phyloP scores from a whole-genome alignment of 257 asterid genomes.

The Capsicum pubescens region DNA sequence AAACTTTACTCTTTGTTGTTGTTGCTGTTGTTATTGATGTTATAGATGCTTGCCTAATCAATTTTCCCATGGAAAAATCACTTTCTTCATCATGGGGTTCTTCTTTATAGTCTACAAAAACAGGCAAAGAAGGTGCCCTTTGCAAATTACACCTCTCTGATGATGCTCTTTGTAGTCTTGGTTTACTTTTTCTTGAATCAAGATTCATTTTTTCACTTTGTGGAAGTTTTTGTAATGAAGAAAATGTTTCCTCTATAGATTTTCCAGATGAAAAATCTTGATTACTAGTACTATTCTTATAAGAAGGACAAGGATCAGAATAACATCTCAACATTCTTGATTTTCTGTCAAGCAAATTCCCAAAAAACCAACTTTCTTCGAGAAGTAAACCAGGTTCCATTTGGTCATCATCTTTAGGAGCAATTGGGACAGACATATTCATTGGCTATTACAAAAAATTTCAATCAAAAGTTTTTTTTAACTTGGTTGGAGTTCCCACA shows the following conservation, averaged over 20 bases:
- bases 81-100: constrained; percentile 52
- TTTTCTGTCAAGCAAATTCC: constrained; percentile 57
- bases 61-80: constrained; percentile 59
- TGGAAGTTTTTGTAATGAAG: constrained; percentile 26
- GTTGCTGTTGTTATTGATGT: constrained; percentile 15
- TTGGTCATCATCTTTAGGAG: constrained; percentile 20
- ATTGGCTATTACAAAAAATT: constrained; percentile 25
- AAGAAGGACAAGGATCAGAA: constrained; percentile 54
- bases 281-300: not conserved
- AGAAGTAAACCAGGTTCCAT: constrained; percentile 62
- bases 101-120: constrained; percentile 25
- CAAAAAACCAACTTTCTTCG: constrained; percentile 79
- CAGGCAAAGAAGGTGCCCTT: constrained; percentile 53
- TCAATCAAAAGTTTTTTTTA: constrained; percentile 17
- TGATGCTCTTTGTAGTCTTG: not conserved
- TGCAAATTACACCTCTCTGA: constrained; percentile 23
- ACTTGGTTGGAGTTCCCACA: constrained; percentile 32
- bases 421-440: constrained; percentile 38
- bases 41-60: constrained; percentile 71
- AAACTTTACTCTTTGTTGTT: constrained; percentile 7
- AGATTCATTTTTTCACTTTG: constrained; percentile 3
- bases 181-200: constrained; percentile 24
- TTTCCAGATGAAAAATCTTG: constrained; percentile 4
- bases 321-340: constrained; percentile 53
- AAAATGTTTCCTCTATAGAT: constrained; percentile 30